Evolutionary conservation across 306 rosid species (phyloP).

Genomic region (Glycine soja): DNA sequence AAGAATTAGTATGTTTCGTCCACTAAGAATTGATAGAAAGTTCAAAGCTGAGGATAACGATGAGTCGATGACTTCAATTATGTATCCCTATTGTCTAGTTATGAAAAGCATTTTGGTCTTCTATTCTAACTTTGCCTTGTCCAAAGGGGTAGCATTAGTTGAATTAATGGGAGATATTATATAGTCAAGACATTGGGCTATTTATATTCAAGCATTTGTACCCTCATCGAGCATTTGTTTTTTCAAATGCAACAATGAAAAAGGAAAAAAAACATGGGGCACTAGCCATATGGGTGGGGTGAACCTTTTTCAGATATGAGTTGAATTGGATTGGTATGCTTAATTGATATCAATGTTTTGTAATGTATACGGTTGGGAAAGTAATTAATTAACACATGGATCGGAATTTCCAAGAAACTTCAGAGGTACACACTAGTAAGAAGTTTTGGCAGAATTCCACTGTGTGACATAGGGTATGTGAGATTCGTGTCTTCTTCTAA

Average conservation of each 20-base stretch:
- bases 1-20: conserved; percentile 31
- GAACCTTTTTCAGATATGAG: background rate
- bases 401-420: conserved; percentile 44
- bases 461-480: background rate
- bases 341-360: conserved; percentile 16
- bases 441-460: conserved; percentile 43
- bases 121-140: background rate
- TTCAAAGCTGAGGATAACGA: background rate
- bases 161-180: conserved; percentile 6
- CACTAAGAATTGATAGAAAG: conserved; percentile 11
- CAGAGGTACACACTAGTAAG: background rate
- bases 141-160: background rate
- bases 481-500: conserved; percentile 11
- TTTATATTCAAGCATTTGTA: conserved; percentile 32
- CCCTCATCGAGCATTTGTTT: background rate
- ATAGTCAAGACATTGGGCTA: conserved; percentile 40
- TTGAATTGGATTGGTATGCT: background rate
- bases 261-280: conserved; percentile 17
- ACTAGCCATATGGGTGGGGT: conserved; percentile 2
- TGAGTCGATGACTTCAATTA: background rate
- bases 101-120: conserved; percentile 36
- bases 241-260: conserved; percentile 14
- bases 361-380: background rate
- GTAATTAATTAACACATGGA: background rate
- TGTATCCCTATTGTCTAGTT: conserved; percentile 7